Evolutionary conservation across 2,329 filamentous ascomycete genomes (phyloP).

Genomic region (Penicillium sumatraense): DNA sequence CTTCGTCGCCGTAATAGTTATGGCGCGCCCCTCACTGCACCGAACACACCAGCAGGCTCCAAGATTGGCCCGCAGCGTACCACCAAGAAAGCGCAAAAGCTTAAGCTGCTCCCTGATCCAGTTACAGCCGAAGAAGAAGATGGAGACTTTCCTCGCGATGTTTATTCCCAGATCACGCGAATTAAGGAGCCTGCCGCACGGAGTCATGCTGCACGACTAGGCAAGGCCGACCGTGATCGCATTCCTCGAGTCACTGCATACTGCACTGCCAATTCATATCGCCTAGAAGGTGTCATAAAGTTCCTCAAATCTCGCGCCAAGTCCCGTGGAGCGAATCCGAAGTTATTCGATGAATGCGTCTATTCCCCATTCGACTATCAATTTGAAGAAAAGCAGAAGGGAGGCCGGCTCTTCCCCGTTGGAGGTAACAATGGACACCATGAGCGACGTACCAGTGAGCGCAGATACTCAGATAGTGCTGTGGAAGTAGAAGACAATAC

Average conservation of each 20-base stretch:
- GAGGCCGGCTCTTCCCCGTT: constrained; percentile 32
- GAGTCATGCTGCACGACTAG: constrained; percentile 86
- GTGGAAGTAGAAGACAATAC: constrained; percentile 68
- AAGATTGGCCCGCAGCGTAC: constrained; percentile 96
- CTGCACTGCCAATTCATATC: constrained; percentile 90
- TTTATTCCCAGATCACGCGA: constrained; percentile 95
- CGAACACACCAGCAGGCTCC: constrained; percentile 47
- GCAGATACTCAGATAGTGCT: constrained; percentile 71
- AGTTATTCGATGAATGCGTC: constrained; percentile 95
- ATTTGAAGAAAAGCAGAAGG: constrained; percentile 50
- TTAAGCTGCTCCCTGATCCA: constrained; percentile 94
- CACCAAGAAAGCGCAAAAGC: constrained; percentile 92
- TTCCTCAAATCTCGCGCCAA: constrained; percentile 86
- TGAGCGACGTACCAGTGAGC: constrained; percentile 55
- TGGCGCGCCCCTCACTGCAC: constrained; percentile 59
- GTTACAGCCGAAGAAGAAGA: constrained; percentile 83
- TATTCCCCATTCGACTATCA: constrained; percentile 91
- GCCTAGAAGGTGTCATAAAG: constrained; percentile 85
- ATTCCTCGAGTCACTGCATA: constrained; percentile 94
- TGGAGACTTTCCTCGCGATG: constrained; percentile 90
- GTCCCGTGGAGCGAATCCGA: constrained; percentile 79
- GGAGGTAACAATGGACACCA: constrained; percentile 36
- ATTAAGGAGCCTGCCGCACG: constrained; percentile 96
- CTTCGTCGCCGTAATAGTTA: constrained; percentile 85
- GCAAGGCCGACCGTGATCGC: constrained; percentile 87